Base-by-base conservation (phyloP, 163 green algal genomes). In the Prototheca wickerhamii region DNA sequence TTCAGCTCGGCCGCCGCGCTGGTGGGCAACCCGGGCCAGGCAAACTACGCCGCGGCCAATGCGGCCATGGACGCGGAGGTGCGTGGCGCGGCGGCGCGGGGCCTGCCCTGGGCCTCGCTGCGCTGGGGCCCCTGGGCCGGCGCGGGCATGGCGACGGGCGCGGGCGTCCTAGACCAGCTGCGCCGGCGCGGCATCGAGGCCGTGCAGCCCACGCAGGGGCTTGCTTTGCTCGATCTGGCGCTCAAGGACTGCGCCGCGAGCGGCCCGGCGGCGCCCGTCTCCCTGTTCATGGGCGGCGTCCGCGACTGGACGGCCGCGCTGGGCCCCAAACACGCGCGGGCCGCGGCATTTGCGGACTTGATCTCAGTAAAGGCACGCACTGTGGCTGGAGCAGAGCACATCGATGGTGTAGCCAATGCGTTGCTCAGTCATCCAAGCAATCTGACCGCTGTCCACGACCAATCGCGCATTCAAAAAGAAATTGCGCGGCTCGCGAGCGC, bases 41-140 rank as follows among this genome's bases (percentile, higher is more conserved):
- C 82, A 49, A 92, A 90, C 68, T 97, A 97, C 63, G 75, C 70
- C 4, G 87, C 81, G 32, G 90, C 90, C 4, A 97, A 96, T 65
- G 82, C 78, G 3, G 73, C 58, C 0, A 71, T 96, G 58, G 72
- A 79, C 18, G 72, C 34, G 18, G 54, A 33, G 43, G 66, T 46
- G 17, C 46, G 26, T 8, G 15, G 46, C 46, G 18, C 20, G 1
- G 12, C 10, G 46, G 15, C 5, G n/a, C 12, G 18, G 23, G 46
- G 46, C 20, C 46, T 54, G 46, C 23, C 12, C 46, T 54, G 46
- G 46, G 5, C 12, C 30, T 61, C 25, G 35, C 4, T 90, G 6
- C 83, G 92, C 68, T 94, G 85, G 85, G 86, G 84, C 10, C 79
- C 85, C 4, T 94, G 86, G 86, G 63, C 73, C 25, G 37, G 63